Base-by-base conservation (phyloP, 2,329 filamentous ascomycete species). In the Delphinella strobiligena region DNA sequence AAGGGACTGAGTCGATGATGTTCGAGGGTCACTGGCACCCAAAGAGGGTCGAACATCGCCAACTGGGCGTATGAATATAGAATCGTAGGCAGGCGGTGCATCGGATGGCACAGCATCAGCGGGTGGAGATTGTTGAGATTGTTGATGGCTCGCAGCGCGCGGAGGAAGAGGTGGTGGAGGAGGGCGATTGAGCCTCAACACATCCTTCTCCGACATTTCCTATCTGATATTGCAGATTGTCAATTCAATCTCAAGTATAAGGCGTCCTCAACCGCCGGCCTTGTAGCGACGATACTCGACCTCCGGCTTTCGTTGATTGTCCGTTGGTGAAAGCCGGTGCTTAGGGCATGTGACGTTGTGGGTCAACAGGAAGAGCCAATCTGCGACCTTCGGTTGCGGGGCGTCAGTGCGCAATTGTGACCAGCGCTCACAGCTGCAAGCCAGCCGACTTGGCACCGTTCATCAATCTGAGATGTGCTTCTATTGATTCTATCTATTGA, bases 1-100 rank as follows among this genome's bases (percentile, higher is more conserved):
- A 5, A 69, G 57, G 3, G 66, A 69, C 40, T 69, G 59, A 3
- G 59, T 61, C 3, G 66, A 69, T 2, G 61, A 63, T 3, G 62
- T 61, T 17, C 66, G 60, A 18, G 61, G 63, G 44, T 69, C 66
- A 19, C 56, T 38, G 19, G 27, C 31, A 16, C 35, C 32, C n/a
- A 38, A 33, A 4, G 31, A 16, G n/a, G 16, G 27, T 24, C n/a
- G 10, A 3, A n/a, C 33, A 14, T 36, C 16, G 17, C 4, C 30
- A n/a, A 14, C 29, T 12, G 31, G 30, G 16, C 33, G 31, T 10
- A 15, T 18, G 17, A 37, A n/a, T 15, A 36, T 31, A 24, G 37
- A 37, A 5, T 40, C 38, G 19, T 47, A 47, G 9, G 42, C 31
- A n/a, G 42, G 42, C 22, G 22, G 22, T 27, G 22, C 22, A 27